Percentiles rank a stretch among this genome's conserved stretches.
Conservation (phyloP, 768 basidiomycete genomes). For the Hortiboletus flavorubellus region DNA sequence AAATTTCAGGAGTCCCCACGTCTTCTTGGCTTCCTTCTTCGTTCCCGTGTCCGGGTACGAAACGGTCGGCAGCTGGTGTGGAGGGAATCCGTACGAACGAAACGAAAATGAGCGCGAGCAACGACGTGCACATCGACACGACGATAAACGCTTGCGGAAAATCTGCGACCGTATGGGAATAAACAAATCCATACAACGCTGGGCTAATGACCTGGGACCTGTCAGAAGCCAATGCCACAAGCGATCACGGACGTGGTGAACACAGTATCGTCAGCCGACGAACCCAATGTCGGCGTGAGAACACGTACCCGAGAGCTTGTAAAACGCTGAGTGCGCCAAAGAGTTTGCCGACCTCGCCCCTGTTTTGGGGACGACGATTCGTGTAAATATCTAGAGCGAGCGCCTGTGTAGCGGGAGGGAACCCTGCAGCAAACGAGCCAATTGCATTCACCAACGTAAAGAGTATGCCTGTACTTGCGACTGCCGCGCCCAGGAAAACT, state of each 20-base stretch:
- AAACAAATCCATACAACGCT: constrained; percentile 67
- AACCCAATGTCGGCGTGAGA: neutral
- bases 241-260: neutral
- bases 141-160: constrained; percentile 72
- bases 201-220: constrained; percentile 73
- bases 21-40: constrained; percentile 2
- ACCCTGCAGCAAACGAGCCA: constrained; percentile 58
- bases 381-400: constrained; percentile 67
- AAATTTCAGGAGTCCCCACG: neutral
- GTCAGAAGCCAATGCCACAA: constrained; percentile 3
- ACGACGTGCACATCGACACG: constrained; percentile 41
- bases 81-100: constrained; percentile 44
- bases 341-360: constrained; percentile 62
- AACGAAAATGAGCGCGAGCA: constrained; percentile 44
- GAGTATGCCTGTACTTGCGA: constrained; percentile 42
- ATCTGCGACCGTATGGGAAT: constrained; percentile 62
- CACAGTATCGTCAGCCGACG: neutral
- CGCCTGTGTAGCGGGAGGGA: constrained; percentile 64
- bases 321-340: constrained; percentile 81
- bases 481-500: constrained; percentile 47
- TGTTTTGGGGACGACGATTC: constrained; percentile 40
- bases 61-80: neutral
- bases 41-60: neutral
- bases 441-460: constrained; percentile 54
- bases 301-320: constrained; percentile 57